Evolutionary conservation across 1,284 basidiomycete genomes (phyloP), one percentile per base, ranked within the genome.

Genomic region (Moniliophthora roreri): DNA sequence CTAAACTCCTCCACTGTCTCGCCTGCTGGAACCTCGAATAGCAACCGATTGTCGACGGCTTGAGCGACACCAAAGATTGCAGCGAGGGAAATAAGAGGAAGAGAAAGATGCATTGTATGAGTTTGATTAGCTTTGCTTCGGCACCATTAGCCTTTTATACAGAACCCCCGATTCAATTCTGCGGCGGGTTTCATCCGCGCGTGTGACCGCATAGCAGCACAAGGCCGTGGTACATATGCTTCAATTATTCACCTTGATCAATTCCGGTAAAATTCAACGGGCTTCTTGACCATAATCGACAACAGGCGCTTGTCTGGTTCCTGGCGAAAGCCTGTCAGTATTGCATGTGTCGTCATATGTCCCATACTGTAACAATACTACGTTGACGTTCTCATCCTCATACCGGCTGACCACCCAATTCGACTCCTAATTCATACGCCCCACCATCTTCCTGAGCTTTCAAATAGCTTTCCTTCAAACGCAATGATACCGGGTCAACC

Each of bases 401-500:
- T 13, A 37, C 4, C 36, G 26, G 6, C 26, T 32, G 45, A 10
- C 11, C 45, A 9, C 15, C n/a, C 13, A 15, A 36, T 15, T 32
- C 5, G 7, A 37, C 32, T 24, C 15, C 51, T 21, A 35, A 21
- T 20, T 42, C 26, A 32, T 42, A 28, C n/a, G 42, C 20, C 7
- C 32, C 46, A 9, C 38, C 46, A 18, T 45, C 51, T n/a, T 55
- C 50, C 24, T 37, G 34, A 10, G 54, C 36, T 18, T 24, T 69
- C 50, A 64, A 44, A 62, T 79, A 77, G 8, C 67, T 65, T 48
- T 78, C 77, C 57, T 69, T 72, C 50, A 78, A 55, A 20, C 74
- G 70, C 21, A 64, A 64, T 4, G 76, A 74, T 50, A 77, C 65
- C 1, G 78, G 78, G 55, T 80, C 74, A 16, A 76, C 69, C 24